Evolutionary conservation across 192 early-diverging fungal species (phyloP).

Genomic region (Backusella tuberculispora): DNA sequence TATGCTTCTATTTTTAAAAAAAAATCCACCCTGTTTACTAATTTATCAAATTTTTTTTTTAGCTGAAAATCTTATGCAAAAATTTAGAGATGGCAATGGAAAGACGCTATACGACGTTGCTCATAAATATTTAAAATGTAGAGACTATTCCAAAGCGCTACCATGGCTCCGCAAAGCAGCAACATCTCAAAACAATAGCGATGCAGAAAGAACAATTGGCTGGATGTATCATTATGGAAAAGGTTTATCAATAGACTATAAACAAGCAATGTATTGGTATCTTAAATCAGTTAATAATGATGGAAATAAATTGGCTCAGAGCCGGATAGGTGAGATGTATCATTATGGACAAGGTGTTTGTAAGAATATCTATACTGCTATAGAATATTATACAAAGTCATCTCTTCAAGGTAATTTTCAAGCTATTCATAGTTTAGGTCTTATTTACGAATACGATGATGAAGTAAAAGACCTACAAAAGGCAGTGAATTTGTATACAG

Average conservation of each 20-base stretch:
- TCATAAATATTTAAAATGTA: too few species aligned
- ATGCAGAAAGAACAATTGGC: not conserved
- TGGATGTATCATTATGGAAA: not conserved
- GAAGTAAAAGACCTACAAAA: not conserved
- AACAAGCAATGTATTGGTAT: not conserved
- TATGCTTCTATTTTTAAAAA: too few species aligned
- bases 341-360: not conserved
- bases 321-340: not conserved
- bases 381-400: not conserved
- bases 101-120: too few species aligned
- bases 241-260: not conserved
- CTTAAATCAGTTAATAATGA: not conserved
- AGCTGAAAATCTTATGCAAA: too few species aligned
- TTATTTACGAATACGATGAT: not conserved
- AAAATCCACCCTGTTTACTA: too few species aligned
- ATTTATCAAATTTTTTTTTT: too few species aligned
- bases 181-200: not conserved
- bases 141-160: too few species aligned
- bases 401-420: not conserved
- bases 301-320: not conserved
- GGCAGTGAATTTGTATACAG: not conserved
- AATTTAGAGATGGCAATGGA: too few species aligned
- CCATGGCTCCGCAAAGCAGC: too few species aligned
- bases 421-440: not conserved
- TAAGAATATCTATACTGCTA: not conserved